Base-by-base conservation (phyloP, 2,329 filamentous ascomycete genomes). In the Tothia fuscella region DNA sequence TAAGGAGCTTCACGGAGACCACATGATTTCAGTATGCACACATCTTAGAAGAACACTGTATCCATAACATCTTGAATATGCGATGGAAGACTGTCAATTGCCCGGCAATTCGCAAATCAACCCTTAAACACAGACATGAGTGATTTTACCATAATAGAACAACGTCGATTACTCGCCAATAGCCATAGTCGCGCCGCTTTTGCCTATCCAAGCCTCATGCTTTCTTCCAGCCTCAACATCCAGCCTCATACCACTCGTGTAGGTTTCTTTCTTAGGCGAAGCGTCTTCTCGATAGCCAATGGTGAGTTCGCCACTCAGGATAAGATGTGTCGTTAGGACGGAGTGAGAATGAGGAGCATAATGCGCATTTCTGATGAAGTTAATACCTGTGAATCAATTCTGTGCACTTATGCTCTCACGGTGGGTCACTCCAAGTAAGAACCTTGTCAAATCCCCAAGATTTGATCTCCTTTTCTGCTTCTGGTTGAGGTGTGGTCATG, bases 201-300 rank as follows among this genome's bases (percentile, higher is more conserved):
- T 50, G 2, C 80, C 79, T 35, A 83, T 69, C 74, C 78, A 82
- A 1, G 84, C 80, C 59, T 84, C 78, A 50, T 85, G 80, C 10
- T 72, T 56, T 44, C 70, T 66, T 6, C 69, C 67, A 2, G 78
- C 76, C 22, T 78, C 76, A 3, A 85, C 77, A 52, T 84, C 79
- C 28, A 83, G 61, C 29, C 79, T 65, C 30, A 71, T 71, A 2
- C 80, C 80, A 1, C 69, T 66, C 0, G 70, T 66, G 46, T 75
- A 77, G 0, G 72, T 76, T 44, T 70, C 68, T 58, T 75, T 81
- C 48, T 62, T 65, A 0, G 70, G 63, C 21, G 60, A 57, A 14
- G 62, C 51, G 44, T 82, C 78, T 10, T 76, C 58, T 0, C 78
- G 80, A 51, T 81, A 85, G 16, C 69, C 70, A 46, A 85, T 73